Evolutionary conservation across 371 early-diverging fungal species (phyloP), one percentile per base, ranked within the genome.

Genomic region (Lichtheimia corymbifera): DNA sequence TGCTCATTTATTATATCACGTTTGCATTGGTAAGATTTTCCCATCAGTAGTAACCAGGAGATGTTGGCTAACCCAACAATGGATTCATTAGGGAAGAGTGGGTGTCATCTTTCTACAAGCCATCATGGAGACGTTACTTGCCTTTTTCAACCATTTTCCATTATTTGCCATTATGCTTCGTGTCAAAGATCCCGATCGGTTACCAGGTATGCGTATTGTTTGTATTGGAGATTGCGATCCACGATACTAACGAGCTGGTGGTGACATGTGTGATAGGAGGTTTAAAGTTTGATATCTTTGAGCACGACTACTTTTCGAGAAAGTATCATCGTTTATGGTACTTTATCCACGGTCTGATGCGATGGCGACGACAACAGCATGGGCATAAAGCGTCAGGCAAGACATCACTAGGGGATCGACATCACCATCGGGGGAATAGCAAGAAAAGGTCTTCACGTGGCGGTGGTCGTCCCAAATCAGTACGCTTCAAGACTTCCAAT

Each of bases 91-190:
- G 90, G 68, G 80, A 47, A 87, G 96, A n/a, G 84, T 96, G 0
- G 86, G 82, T 3, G 87, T 94, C 15, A 88, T 95, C 14, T 79
- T 86, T 58, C 72, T 91, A 5, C 95, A 95, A 59, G 93, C 90
- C 0, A 68, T 86, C 7, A 76, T 92, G 78, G 95, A 96, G 66
- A 89, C 93, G 3, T 43, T 91, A 0, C 72, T 97, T 18, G 94
- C 94, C 0, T 83, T 95, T 40, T 76, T 97, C 49, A 97, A 97
- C 68, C 96, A 97, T 68, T 95, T 95, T 55, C 98, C 98, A 11
- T 67, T 96, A 14, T 96, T 97, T 77, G 94, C 94, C 28, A 82
- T 96, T 20, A 87, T 94, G 88, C 67, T 95, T 45, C 83, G 97
- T 15, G 58, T 95, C 49, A 93, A 93, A 62, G 95, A 96, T 61